Conservation (phyloP, 177 flowering plant species). For the Vitis hybrid region DNA sequence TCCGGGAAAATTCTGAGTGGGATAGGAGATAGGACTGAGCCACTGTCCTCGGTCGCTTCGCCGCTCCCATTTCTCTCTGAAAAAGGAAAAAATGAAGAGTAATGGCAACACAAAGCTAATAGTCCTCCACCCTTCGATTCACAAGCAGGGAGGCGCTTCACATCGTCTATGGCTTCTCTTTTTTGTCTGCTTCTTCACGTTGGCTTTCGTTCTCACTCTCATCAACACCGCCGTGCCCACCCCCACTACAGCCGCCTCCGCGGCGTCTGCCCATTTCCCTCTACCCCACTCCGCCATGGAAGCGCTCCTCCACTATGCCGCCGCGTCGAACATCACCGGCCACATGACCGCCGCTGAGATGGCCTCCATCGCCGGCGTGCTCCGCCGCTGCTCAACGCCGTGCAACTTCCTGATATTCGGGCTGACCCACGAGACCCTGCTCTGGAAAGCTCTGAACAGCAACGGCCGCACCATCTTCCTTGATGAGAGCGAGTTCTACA, state of each 20-base stretch:
- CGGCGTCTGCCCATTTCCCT: slow-evolving; percentile 8
- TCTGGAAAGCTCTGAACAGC: slow-evolving; percentile 48
- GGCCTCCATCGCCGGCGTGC: slow-evolving; percentile 30
- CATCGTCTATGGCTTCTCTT: slow-evolving; percentile 35
- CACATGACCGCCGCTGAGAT: slow-evolving; percentile 46
- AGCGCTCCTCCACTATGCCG: slow-evolving; percentile 56
- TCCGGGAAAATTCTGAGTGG: slow-evolving; percentile 25
- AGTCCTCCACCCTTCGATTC: slow-evolving; percentile 47
- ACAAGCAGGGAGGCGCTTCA: slow-evolving; percentile 20
- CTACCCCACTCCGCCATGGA: slow-evolving; percentile 32
- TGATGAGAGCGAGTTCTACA: slow-evolving; percentile 42
- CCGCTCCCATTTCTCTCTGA: not conserved
- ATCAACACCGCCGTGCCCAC: slow-evolving; percentile 31
- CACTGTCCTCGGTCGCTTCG: not conserved
- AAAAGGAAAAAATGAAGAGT: slow-evolving; percentile 20
- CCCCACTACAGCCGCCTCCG: slow-evolving; percentile 8
- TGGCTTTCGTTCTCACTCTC: slow-evolving; percentile 36
- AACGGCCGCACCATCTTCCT: slow-evolving; percentile 47
- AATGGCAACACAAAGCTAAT: slow-evolving; percentile 45
- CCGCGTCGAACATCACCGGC: slow-evolving; percentile 25
- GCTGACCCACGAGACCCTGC: slow-evolving; percentile 55
- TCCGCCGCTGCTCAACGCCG: slow-evolving; percentile 32
- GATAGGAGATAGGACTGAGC: slow-evolving; percentile 42
- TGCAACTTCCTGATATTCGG: slow-evolving; percentile 60
- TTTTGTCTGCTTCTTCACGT: slow-evolving; percentile 37